Evolutionary conservation across 176 grass and related monocot genomes (phyloP), one percentile per base, ranked within the genome.

Genomic region (Leersia perrieri): DNA sequence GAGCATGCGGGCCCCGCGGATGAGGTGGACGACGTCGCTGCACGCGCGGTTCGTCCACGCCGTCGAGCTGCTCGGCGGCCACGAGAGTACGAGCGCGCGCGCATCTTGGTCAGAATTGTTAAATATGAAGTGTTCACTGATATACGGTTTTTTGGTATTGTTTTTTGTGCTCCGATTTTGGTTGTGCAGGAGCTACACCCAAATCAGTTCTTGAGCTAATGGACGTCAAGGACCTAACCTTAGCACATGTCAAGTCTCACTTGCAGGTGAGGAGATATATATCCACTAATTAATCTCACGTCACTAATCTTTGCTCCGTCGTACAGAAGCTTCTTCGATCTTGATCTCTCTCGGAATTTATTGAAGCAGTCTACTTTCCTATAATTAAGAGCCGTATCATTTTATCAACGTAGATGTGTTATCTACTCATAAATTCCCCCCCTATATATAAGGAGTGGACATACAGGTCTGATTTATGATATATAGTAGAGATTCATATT

Each of bases 181-280:
- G 5, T 88, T 66, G 51, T 74, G 63, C 84, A 94, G 95, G 95
- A 77, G 95, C 95, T 63, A 98, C 95, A 33, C 95, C 95, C n/a
- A 97, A 97, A 82, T 92, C 95, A 22, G 95, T 98, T 77, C 95
- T 98, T 61, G 95, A 98, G 88, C 86, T 98, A 51, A 98, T 98
- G 95, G 92, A 98, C 82, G 92, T 94, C 40, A 98, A 98, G 81
- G 92, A 98, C 90, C 92, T 98, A 32, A 98, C 95, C 15, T 90
- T 98, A 41, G 95, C 95, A 35, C 95, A 98, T 88, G 95, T 98
- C 83, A 98, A 98, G 70, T 94, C 92, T 80, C 95, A 98, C 70
- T 85, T 98, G 66, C 95, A 98, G 95, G 95, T 94, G 66, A 75
- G 60, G n/a, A 22, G 45, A 70, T 39, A 58, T n/a, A 5, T n/a